phyloP scores from a whole-genome alignment of 2,329 filamentous ascomycete species.

The Aspergillus terreus region DNA sequence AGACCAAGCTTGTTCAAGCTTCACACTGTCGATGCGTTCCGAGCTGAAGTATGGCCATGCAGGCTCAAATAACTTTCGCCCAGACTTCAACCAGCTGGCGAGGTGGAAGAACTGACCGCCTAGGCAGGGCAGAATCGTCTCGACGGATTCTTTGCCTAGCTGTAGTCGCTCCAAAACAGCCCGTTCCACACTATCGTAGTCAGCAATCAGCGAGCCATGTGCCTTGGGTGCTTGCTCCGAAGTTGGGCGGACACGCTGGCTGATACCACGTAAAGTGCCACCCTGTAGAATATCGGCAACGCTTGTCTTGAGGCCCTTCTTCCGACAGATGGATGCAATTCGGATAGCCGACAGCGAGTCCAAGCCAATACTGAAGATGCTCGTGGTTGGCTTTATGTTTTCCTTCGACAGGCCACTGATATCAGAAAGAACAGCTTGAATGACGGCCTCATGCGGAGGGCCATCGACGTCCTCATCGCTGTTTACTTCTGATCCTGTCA shows the following conservation, averaged over 20 bases:
- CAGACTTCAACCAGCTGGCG: constrained; percentile 29
- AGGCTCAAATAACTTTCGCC: constrained; percentile 28
- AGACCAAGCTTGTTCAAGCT: constrained; percentile 27
- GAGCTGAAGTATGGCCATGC: constrained; percentile 25
- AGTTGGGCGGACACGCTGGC: constrained; percentile 14
- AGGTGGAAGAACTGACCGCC: constrained; percentile 33
- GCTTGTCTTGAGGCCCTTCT: constrained; percentile 21
- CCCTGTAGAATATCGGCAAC: constrained; percentile 33
- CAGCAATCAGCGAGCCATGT: constrained; percentile 9
- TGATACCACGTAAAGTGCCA: constrained; percentile 27
- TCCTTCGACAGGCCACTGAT: constrained; percentile 17
- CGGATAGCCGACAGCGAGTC: constrained; percentile 31
- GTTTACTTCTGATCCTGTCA: not conserved
- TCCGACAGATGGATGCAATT: constrained; percentile 25
- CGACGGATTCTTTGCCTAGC: constrained; percentile 17
- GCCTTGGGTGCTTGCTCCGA: not conserved
- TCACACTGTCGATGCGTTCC: constrained; percentile 21
- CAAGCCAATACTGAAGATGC: constrained; percentile 29
- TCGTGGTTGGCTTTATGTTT: constrained; percentile 21
- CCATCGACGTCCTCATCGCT: constrained; percentile 1
- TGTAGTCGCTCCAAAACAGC: constrained; percentile 13
- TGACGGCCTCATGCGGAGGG: constrained; percentile 13
- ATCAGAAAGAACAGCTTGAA: constrained; percentile 22
- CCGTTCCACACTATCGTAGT: constrained; percentile 11
- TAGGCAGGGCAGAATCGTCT: constrained; percentile 28